These are phyloP conservation scores for Aphanomyces astaci DNA, from an alignment of 352 stramenopile species.

Conservation along the genomic window DNA sequence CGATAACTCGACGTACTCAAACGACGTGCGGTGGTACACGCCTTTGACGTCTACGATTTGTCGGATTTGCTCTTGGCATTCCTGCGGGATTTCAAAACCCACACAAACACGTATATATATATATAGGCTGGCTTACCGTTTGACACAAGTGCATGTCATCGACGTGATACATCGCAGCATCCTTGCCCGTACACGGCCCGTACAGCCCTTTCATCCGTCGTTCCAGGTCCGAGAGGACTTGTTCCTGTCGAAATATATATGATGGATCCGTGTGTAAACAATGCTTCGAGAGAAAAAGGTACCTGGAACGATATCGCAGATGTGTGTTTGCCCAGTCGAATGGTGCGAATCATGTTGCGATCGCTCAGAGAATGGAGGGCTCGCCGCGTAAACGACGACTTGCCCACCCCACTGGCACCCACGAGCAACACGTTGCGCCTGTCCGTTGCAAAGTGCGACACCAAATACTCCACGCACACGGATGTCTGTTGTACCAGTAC, in stretches of 20 bases:
- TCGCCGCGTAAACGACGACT: conserved; percentile 40
- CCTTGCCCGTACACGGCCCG: conserved; percentile 42
- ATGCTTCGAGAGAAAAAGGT: too few relatives aligned
- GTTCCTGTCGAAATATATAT: too few relatives aligned
- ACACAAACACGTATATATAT: background rate
- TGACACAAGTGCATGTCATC: conserved; percentile 17
- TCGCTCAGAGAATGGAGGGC: conserved; percentile 32
- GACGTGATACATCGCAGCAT: conserved; percentile 18
- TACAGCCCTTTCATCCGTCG: conserved; percentile 51
- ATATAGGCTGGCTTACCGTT: background rate
- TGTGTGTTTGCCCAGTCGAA: conserved; percentile 33
- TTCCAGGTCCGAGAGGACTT: conserved; percentile 1
- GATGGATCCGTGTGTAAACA: too few relatives aligned
- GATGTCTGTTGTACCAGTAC: background rate
- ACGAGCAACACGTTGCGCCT: conserved; percentile 45
- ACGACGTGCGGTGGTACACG: conserved; percentile 10
- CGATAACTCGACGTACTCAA: conserved; percentile 9
- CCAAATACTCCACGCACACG: conserved; percentile 24
- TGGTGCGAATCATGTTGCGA: conserved; percentile 30
- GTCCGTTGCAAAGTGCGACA: conserved; percentile 30
- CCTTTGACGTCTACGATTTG: conserved; percentile 51
- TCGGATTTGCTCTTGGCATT: conserved; percentile 47
- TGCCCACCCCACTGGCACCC: conserved; percentile 43
- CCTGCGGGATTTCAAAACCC: background rate
- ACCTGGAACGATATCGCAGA: conserved; percentile 5